phyloP scores from a whole-genome alignment of 179 eudicot genomes.

The Amaranthus tricolor region DNA sequence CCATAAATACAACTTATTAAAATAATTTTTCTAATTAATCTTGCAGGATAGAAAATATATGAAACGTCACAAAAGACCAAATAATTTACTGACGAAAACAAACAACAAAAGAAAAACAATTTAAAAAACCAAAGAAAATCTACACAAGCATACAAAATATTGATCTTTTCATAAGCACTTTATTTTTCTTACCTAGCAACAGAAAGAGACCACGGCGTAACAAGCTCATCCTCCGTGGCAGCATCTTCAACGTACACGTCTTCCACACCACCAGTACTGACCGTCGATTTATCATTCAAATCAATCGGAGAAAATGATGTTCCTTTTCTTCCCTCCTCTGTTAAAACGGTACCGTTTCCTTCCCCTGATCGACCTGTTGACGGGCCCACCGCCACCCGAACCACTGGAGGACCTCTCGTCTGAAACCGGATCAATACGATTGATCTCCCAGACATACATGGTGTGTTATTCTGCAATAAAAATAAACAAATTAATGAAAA shows the following conservation, averaged over 20 bases:
- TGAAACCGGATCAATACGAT: slow-evolving; percentile 42
- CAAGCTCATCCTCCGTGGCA: slow-evolving; percentile 61
- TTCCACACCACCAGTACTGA: slow-evolving; percentile 51
- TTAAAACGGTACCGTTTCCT: slow-evolving; percentile 50
- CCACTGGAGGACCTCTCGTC: slow-evolving; percentile 37
- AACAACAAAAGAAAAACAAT: background rate
- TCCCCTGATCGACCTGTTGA: slow-evolving; percentile 52
- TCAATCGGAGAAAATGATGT: slow-evolving; percentile 20
- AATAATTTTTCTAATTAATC: too few species aligned
- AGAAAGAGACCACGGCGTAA: slow-evolving; percentile 70
- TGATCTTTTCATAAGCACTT: slow-evolving; percentile 13
- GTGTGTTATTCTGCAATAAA: slow-evolving; percentile 48
- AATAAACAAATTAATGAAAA: background rate
- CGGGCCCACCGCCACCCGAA: slow-evolving; percentile 48
- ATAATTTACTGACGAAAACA: background rate
- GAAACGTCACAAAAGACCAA: background rate
- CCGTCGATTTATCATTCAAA: slow-evolving; percentile 35
- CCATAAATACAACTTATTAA: too few species aligned
- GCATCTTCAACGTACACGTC: slow-evolving; percentile 69
- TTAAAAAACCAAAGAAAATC: background rate
- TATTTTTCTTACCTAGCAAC: slow-evolving; percentile 50
- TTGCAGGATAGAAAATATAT: background rate
- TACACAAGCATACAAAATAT: slow-evolving; percentile 24
- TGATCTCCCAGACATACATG: slow-evolving; percentile 47
- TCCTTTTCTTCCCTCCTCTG: slow-evolving; percentile 31